These are phyloP conservation scores for Asterella californica DNA, from an alignment of 225 moss, liverwort and hornwort species.

Conservation along the genomic window DNA sequence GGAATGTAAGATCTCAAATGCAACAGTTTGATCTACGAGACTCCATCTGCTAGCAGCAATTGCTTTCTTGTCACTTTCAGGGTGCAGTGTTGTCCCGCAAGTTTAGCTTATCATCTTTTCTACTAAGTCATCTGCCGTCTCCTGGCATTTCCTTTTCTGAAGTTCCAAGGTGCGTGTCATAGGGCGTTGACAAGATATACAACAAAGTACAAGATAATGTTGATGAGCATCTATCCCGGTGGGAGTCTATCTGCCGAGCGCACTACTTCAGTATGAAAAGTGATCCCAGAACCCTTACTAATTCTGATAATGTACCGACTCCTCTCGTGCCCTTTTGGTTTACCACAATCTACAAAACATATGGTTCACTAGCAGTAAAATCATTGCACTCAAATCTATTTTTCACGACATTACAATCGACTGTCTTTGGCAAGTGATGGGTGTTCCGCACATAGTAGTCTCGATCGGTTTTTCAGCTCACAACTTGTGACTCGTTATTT, in stretches of 20 bases:
- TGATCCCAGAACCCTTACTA: neutral
- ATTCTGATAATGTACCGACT: slow-evolving; percentile 5
- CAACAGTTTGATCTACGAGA: neutral
- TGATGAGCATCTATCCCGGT: slow-evolving; percentile 23
- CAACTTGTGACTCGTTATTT: neutral
- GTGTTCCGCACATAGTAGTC: neutral
- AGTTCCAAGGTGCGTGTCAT: neutral
- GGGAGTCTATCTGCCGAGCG: slow-evolving; percentile 33
- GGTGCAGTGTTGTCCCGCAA: neutral
- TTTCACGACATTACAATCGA: neutral
- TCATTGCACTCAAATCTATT: neutral
- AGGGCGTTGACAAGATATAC: slow-evolving; percentile 36
- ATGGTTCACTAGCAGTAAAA: neutral
- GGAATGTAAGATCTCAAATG: slow-evolving; percentile 18
- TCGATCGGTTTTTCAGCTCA: neutral
- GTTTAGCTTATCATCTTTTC: neutral
- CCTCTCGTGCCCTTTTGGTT: neutral
- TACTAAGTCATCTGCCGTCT: neutral
- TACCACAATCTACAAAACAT: too few species aligned
- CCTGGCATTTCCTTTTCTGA: neutral
- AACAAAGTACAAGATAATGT: slow-evolving; percentile 25
- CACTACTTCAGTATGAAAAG: slow-evolving; percentile 18
- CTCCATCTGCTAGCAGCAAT: neutral
- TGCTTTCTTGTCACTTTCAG: neutral
- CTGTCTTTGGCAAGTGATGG: neutral